Conservation (phyloP, 305 asterid species). For the Striga hermonthica region DNA sequence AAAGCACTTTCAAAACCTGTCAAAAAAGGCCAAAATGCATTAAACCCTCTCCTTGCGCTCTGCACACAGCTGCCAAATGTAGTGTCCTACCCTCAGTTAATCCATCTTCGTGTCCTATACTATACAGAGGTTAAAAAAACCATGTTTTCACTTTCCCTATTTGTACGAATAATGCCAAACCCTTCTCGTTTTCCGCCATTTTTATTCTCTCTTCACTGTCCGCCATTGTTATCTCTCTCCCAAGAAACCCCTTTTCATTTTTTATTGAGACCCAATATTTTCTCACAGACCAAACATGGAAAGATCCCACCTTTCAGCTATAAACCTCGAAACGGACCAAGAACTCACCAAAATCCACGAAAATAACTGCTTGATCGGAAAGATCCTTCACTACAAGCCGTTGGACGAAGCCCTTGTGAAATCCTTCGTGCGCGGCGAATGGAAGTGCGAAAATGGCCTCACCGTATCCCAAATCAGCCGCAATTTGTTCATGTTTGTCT, state of each 20-base stretch:
- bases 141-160: not conserved
- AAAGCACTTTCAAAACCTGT: too few relatives aligned
- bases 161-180: not conserved
- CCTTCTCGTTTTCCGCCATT: not conserved
- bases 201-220: not conserved
- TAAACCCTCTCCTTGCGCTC: not conserved
- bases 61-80: not conserved
- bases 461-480: conserved; percentile 19
- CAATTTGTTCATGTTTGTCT: conserved; percentile 33
- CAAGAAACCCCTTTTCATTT: too few relatives aligned
- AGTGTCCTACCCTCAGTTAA: not conserved
- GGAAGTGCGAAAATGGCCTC: conserved; percentile 30
- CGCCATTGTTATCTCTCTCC: too few relatives aligned
- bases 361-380: conserved; percentile 34
- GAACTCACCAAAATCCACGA: conserved; percentile 4
- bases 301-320: conserved; percentile 15
- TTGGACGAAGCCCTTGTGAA: conserved; percentile 24
- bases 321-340: conserved; percentile 14
- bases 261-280: too few relatives aligned
- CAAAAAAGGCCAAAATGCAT: not conserved
- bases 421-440: not conserved
- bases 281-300: not conserved
- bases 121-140: not conserved
- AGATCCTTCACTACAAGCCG: conserved; percentile 23
- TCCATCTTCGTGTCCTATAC: not conserved